phyloP scores from a whole-genome alignment of 257 asterid species.

The Phtheirospermum japonicum region DNA sequence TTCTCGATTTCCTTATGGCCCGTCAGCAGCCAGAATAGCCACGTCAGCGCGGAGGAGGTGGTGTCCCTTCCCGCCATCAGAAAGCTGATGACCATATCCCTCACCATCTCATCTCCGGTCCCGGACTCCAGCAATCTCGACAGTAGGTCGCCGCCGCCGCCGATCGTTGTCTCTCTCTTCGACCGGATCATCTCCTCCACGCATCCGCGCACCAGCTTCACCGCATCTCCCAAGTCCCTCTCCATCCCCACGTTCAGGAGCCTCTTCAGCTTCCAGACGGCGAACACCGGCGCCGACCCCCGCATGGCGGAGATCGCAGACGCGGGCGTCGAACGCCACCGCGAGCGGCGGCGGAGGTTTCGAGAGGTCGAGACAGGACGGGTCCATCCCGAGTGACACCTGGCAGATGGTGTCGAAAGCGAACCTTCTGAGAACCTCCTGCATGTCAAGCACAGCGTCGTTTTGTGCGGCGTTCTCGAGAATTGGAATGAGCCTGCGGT shows the following conservation, averaged over 20 bases:
- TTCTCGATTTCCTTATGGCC: conserved; percentile 35
- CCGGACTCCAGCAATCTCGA: conserved; percentile 49
- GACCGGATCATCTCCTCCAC: conserved; percentile 39
- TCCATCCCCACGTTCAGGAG: conserved; percentile 52
- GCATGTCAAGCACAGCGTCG: conserved; percentile 42
- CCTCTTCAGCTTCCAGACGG: conserved; percentile 57
- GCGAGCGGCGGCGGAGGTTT: conserved; percentile 40
- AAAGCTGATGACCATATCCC: conserved; percentile 44
- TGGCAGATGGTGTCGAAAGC: conserved; percentile 53
- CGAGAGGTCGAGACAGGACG: conserved; percentile 39
- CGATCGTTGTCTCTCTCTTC: conserved; percentile 27
- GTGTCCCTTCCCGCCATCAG: conserved; percentile 70
- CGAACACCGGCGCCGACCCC: conserved; percentile 44
- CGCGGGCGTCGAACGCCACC: conserved; percentile 57
- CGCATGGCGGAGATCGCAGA: conserved; percentile 52
- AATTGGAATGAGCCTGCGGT: conserved; percentile 35
- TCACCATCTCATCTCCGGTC: conserved; percentile 38
- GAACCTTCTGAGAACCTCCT: conserved; percentile 57
- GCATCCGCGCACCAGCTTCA: conserved; percentile 34
- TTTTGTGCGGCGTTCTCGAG: conserved; percentile 34
- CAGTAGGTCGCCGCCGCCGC: conserved; percentile 27
- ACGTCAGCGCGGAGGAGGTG: conserved; percentile 63
- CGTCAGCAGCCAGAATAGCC: conserved; percentile 56
- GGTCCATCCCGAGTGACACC: conserved; percentile 49
- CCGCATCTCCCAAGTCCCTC: conserved; percentile 43